Percentiles rank a stretch among this genome's conserved stretches.
These are phyloP conservation scores for Batrachochytrium dendrobatidis DNA, from an alignment of 371 early-diverging fungal species.

Conservation along the genomic window DNA sequence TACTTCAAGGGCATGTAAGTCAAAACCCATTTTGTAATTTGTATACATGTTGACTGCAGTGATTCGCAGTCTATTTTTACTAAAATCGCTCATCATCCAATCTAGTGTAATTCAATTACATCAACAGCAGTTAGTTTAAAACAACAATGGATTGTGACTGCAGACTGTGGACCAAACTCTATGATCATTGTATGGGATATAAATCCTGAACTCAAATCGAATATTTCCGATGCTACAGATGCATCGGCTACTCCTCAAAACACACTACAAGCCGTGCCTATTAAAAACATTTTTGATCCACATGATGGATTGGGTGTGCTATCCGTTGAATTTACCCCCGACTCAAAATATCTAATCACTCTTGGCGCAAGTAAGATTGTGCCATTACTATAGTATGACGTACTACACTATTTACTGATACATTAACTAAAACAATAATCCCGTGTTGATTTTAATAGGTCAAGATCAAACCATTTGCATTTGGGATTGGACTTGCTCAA, in stretches of 20 bases:
- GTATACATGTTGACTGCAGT: neutral
- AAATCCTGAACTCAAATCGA: slow-evolving; percentile 1
- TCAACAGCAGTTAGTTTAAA: slow-evolving; percentile 24
- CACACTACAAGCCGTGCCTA: slow-evolving; percentile 28
- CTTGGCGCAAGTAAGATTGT: slow-evolving; percentile 36
- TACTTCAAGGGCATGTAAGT: slow-evolving; percentile 36
- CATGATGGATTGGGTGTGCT: slow-evolving; percentile 36
- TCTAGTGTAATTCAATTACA: slow-evolving; percentile 32
- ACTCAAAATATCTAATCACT: slow-evolving; percentile 33
- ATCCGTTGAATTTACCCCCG: slow-evolving; percentile 28
- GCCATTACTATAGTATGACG: neutral
- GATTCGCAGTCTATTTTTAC: slow-evolving; percentile 21
- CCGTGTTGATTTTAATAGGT: no score
- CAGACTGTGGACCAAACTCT: slow-evolving; percentile 34
- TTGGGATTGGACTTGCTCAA: slow-evolving; percentile 44
- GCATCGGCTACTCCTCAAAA: neutral
- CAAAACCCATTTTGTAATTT: neutral
- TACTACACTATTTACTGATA: no score
- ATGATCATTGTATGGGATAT: slow-evolving; percentile 41
- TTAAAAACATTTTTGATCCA: slow-evolving; percentile 41
- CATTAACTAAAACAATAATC: no score
- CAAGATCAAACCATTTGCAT: slow-evolving; percentile 33
- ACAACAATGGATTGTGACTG: slow-evolving; percentile 34
- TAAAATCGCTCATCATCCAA: slow-evolving; percentile 21
- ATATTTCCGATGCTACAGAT: neutral